These are phyloP conservation scores for Pelargonium cotyledonis DNA, from an alignment of 441 rosid species.

Conservation along the genomic window DNA sequence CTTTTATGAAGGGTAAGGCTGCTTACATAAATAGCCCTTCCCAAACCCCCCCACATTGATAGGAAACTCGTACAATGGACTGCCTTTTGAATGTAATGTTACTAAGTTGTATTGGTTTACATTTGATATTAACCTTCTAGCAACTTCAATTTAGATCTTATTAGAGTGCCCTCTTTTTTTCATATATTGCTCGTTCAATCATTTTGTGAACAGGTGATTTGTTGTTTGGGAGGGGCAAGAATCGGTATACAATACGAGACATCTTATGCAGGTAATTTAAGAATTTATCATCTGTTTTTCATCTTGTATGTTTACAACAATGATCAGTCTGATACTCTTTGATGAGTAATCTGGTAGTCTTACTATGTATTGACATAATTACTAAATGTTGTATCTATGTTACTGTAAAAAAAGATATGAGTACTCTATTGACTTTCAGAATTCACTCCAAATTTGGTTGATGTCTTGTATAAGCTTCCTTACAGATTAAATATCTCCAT, in stretches of 20 bases:
- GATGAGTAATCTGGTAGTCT: neutral
- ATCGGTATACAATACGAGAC: constrained; percentile 94
- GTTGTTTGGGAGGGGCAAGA: constrained; percentile 85
- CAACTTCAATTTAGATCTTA: neutral
- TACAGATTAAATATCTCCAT: neutral
- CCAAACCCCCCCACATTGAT: too few relatives aligned
- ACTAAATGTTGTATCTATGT: neutral
- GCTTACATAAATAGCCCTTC: too few relatives aligned
- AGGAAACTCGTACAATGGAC: too few relatives aligned
- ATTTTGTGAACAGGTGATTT: constrained; percentile 55
- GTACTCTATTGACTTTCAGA: neutral
- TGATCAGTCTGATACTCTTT: too few relatives aligned
- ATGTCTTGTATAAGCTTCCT: neutral
- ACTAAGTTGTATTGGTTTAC: neutral
- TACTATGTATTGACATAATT: neutral
- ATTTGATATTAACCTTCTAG: neutral
- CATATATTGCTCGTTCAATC: neutral
- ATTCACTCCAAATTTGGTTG: neutral
- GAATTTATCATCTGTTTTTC: constrained; percentile 7
- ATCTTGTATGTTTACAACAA: constrained; percentile 1
- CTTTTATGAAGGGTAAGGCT: neutral
- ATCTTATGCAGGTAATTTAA: constrained; percentile 67
- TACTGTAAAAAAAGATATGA: neutral
- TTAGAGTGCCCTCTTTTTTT: neutral
- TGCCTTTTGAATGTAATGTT: too few relatives aligned